phyloP scores from a whole-genome alignment of 2,329 filamentous ascomycete species.

The Phyllosticta citrichinensis region DNA sequence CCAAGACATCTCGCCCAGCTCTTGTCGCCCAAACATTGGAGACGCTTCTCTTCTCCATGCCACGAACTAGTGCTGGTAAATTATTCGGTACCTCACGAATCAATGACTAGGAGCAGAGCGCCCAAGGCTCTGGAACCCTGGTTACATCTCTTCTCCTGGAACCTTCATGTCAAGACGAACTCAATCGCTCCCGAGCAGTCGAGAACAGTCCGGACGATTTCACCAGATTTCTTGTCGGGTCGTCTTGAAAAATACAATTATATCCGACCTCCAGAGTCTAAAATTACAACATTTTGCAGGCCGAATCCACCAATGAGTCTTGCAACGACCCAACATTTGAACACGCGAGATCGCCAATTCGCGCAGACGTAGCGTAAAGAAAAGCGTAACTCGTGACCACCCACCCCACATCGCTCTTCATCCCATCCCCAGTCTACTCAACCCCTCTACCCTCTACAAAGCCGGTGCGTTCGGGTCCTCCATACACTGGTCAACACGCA shows the following conservation, averaged over 20 bases:
- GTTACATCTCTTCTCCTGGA: no score
- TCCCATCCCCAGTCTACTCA: not conserved
- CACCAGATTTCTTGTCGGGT: not conserved
- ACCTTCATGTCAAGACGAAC: no score
- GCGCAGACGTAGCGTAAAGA: not conserved
- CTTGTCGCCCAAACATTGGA: no score
- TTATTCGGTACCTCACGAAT: no score
- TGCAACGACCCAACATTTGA: not conserved
- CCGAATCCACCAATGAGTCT: not conserved
- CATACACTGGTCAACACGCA: conserved; percentile 59
- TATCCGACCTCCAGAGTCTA: not conserved
- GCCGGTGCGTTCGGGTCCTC: conserved; percentile 50
- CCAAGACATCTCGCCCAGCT: no score
- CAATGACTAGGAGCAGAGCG: no score
- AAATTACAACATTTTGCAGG: not conserved
- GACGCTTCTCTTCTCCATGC: no score
- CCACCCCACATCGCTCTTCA: not conserved
- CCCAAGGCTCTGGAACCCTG: no score
- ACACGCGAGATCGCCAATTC: not conserved
- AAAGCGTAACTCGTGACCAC: not conserved
- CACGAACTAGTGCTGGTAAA: no score
- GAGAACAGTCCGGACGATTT: not conserved
- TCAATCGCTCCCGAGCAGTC: no score
- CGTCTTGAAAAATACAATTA: not conserved
- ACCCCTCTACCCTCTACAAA: conserved; percentile 11